A percentile compares a stretch with the other conserved stretches of the same genome.
These are phyloP conservation scores for Coemansia reversa DNA, from an alignment of 192 early-diverging fungal species.

Conservation along the genomic window DNA sequence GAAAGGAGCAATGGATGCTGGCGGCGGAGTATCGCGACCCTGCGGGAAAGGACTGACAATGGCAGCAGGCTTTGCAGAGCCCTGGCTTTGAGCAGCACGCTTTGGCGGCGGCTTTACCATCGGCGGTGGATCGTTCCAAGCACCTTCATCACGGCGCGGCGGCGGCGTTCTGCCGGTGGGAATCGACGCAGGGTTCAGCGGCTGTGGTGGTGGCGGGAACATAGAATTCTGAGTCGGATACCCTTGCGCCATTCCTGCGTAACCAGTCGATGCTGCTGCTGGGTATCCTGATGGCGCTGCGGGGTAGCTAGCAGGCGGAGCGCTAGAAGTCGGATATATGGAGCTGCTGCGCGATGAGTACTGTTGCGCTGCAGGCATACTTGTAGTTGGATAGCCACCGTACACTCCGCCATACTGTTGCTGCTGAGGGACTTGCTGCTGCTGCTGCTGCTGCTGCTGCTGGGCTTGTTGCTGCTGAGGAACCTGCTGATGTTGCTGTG, in stretches of 20 bases:
- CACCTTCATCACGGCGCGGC: constrained; percentile 26
- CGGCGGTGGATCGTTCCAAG: constrained; percentile 47
- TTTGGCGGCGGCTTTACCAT: constrained; percentile 24
- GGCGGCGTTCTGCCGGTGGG: constrained; percentile 40
- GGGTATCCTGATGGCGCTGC: constrained; percentile 5
- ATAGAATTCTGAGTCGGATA: constrained; percentile 12
- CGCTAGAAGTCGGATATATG: background rate
- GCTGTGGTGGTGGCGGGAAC: constrained; percentile 49
- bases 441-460: too few relatives aligned
- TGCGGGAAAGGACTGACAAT: constrained; percentile 45
- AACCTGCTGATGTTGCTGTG: constrained; percentile 23
- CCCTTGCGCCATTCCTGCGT: constrained; percentile 28
- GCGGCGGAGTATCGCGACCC: constrained; percentile 37
- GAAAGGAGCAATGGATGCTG: constrained; percentile 15
- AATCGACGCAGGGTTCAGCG: constrained; percentile 39
- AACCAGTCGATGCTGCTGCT: constrained; percentile 4
- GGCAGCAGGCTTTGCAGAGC: constrained; percentile 20
- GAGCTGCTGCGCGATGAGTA: constrained; percentile 5
- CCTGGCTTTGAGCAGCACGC: constrained; percentile 16
- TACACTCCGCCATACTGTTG: constrained; percentile 3
- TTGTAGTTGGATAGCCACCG: constrained; percentile 13
- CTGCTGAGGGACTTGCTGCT: constrained; percentile 9
- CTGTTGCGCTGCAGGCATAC: constrained; percentile 34
- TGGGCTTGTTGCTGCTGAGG: constrained; percentile 10
- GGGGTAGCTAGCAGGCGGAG: constrained; percentile 7